These are phyloP conservation scores for Zoysia matrella DNA, from an alignment of 202 grass and related monocot genomes.

Conservation along the genomic window DNA sequence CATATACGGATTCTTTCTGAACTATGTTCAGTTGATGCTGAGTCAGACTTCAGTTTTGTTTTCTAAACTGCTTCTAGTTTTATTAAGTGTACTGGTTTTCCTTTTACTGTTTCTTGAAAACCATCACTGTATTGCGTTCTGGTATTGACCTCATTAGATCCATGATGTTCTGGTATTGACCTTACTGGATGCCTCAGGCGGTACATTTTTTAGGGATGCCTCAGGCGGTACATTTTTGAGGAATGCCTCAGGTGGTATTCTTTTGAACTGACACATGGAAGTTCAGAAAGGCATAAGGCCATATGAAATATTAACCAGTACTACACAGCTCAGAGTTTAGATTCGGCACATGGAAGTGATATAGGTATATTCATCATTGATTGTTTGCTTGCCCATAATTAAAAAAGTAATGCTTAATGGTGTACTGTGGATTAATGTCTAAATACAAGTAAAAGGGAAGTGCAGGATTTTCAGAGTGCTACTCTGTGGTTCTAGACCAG, in stretches of 20 bases:
- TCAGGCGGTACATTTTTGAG: neutral
- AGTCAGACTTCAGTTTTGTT: constrained; percentile 23
- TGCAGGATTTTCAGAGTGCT: neutral
- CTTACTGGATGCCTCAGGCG: neutral
- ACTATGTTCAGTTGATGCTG: constrained; percentile 28
- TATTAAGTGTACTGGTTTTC: neutral
- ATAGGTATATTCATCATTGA: neutral
- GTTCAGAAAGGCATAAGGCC: neutral
- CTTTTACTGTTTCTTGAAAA: constrained; percentile 15
- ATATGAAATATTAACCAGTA: neutral
- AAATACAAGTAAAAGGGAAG: neutral
- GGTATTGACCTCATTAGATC: neutral
- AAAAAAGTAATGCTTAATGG: neutral
- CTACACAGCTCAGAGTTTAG: neutral
- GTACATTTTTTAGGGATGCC: constrained; percentile 17
- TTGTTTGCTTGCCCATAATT: neutral
- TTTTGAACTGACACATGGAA: neutral
- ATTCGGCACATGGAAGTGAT: constrained; percentile 9
- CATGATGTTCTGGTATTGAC: neutral
- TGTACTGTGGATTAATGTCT: neutral
- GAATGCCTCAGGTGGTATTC: neutral
- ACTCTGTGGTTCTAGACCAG: neutral
- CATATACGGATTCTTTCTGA: neutral
- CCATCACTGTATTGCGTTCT: neutral
- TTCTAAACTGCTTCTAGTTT: constrained; percentile 9